Base-by-base conservation (phyloP, 176 grass and related monocot genomes). In the Areca catechu region DNA sequence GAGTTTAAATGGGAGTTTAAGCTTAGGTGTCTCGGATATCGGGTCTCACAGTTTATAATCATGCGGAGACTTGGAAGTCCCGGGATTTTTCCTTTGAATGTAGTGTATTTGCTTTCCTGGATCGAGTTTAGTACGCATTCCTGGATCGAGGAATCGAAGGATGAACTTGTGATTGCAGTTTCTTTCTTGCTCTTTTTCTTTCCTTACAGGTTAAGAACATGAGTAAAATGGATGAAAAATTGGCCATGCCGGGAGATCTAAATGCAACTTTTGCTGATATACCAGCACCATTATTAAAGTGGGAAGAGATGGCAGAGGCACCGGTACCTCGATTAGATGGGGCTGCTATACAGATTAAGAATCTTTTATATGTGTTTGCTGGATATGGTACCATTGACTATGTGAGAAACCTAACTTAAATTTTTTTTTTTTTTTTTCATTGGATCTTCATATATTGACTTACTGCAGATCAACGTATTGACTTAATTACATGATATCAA, bases 261-360 rank as follows among this genome's bases (percentile, higher is more conserved):
- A 92, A 85, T 83, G 81, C 93, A 76, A 98, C 87, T 19, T 98
- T 98, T 85, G 81, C 84, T 24, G 93, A 98, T 71, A 74, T 98
- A 61, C 73, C 59, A 5, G 81, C 87, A 58, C 75, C 78, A 60
- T 48, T 82, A 72, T 71, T 98, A 58, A 61, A 91, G 78, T 89
- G 87, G 93, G 76, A 98, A 48, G 70, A 88, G 56, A 98, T 98
- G 87, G 81, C 81, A 61, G 60, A 74, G 77, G 93, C 93, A 71
- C 93, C 93, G 22, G 87, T 98, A 1, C 63, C 56, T 58, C 93
- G 93, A 53, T 72, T 92, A 69, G 93, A 98, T 21, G 87, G 93
- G 0, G 93, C 93, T 70, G 93, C 93, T 75, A 89, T 98, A 56
- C 93, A 89, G 61, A 92, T 89, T 75, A 98, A 85, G 74, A 67